Conservation (phyloP, 768 basidiomycete genomes). For the Suillus plorans region DNA sequence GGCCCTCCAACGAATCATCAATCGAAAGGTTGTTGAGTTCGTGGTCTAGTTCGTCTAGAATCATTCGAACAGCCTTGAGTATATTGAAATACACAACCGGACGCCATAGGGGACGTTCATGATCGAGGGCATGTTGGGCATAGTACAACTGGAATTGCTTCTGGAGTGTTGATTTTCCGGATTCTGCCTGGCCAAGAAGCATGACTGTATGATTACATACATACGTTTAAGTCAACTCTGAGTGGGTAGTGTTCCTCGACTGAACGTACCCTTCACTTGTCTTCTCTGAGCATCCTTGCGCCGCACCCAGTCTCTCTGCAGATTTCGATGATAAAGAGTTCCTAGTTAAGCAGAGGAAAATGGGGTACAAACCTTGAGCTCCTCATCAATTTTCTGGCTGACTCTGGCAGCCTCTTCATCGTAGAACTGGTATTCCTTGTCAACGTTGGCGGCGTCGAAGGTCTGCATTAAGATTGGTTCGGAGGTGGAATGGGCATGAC, state of each 20-base stretch:
- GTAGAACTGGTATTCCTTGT: slow-evolving; percentile 33
- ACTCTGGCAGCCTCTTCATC: slow-evolving; percentile 45
- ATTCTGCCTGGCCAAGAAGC: slow-evolving; percentile 78
- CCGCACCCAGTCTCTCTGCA: slow-evolving; percentile 48
- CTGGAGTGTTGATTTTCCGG: slow-evolving; percentile 81
- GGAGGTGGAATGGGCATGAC: slow-evolving; percentile 29
- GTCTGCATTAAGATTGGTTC: slow-evolving; percentile 33
- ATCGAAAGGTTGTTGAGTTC: slow-evolving; percentile 41
- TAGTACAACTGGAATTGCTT: slow-evolving; percentile 86
- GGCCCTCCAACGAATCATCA: slow-evolving; percentile 30
- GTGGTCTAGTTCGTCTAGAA: slow-evolving; percentile 68
- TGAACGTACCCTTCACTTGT: slow-evolving; percentile 53
- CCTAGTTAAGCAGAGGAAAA: not conserved
- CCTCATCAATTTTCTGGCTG: slow-evolving; percentile 57
- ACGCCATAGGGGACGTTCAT: slow-evolving; percentile 73
- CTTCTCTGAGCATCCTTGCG: slow-evolving; percentile 45
- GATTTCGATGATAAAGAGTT: slow-evolving; percentile 4
- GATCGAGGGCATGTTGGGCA: slow-evolving; percentile 66
- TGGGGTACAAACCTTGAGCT: slow-evolving; percentile 43
- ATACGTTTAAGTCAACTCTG: slow-evolving; percentile 8
- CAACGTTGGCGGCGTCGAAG: slow-evolving; percentile 24
- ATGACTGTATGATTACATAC: slow-evolving; percentile 45
- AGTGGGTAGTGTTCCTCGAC: not conserved
- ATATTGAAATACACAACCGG: slow-evolving; percentile 84
- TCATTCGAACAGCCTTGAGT: slow-evolving; percentile 74